Conservation (phyloP, 1,284 basidiomycete genomes). For the Cutaneotrichosporon spelunceum region DNA sequence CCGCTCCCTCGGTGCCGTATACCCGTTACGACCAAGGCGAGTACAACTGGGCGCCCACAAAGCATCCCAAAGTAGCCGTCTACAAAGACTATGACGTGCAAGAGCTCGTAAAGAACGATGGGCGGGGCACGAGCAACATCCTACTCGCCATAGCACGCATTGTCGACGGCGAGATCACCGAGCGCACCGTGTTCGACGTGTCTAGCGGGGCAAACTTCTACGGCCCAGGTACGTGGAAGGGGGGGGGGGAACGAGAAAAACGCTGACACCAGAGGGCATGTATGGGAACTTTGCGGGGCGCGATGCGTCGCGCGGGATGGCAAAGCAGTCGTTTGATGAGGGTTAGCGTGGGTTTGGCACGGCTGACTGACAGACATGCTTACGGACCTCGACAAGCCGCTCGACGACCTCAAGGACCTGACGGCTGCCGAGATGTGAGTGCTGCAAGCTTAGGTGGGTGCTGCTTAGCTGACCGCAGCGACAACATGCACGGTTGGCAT, state of each 20-base stretch:
- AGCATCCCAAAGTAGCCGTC: conserved; percentile 70
- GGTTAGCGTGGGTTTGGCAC: conserved; percentile 56
- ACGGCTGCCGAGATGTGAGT: conserved; percentile 77
- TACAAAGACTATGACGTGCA: conserved; percentile 73
- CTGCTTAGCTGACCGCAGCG: conserved; percentile 54
- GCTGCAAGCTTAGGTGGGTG: not conserved
- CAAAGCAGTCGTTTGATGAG: conserved; percentile 88
- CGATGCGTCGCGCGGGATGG: conserved; percentile 92
- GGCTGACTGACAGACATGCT: conserved; percentile 68
- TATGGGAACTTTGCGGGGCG: conserved; percentile 95
- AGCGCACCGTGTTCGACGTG: conserved; percentile 86
- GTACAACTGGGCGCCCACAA: conserved; percentile 81
- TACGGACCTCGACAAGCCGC: conserved; percentile 75
- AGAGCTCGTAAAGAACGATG: conserved; percentile 67
- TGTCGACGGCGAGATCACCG: conserved; percentile 48
- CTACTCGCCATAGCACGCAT: conserved; percentile 77
- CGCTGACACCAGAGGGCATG: conserved; percentile 66
- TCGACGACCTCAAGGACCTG: conserved; percentile 78
- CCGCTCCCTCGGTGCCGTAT: conserved; percentile 19
- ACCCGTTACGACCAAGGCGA: conserved; percentile 52
- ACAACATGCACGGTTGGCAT: conserved; percentile 90
- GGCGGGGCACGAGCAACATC: conserved; percentile 62
- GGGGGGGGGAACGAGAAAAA: conserved; percentile 1
- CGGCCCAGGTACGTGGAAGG: conserved; percentile 69
- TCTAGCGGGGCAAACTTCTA: conserved; percentile 84